A percentile compares a stretch with the other conserved stretches of the same genome.
These are phyloP conservation scores for Fusarium brachygibbosum DNA, from an alignment of 2,329 filamentous ascomycete genomes.

Conservation along the genomic window DNA sequence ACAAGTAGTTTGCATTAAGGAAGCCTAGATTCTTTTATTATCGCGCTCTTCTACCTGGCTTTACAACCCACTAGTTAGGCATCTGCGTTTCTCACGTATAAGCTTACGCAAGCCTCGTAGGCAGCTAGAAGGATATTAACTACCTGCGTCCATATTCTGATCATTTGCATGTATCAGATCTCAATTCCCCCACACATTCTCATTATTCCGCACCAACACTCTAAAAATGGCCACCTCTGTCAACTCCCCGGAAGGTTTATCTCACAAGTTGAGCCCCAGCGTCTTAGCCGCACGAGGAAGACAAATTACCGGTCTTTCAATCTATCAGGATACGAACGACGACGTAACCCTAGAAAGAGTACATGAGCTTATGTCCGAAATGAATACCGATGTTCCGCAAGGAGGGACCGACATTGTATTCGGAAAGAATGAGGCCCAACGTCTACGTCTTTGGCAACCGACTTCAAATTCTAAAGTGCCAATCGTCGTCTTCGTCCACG, in stretches of 20 bases:
- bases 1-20: too few species aligned
- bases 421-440: background rate
- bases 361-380: background rate
- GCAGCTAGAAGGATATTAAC: background rate
- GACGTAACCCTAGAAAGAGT: conserved; percentile 1
- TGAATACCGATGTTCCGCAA: conserved; percentile 1
- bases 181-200: background rate
- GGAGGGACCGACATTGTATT: background rate
- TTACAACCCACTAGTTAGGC: background rate
- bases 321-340: conserved; percentile 2
- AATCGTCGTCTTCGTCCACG: conserved; percentile 5
- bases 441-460: conserved; percentile 7
- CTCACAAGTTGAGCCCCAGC: background rate
- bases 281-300: background rate
- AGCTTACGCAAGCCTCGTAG: background rate
- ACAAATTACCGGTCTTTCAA: background rate
- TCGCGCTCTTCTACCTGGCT: background rate
- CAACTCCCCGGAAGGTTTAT: accelerated
- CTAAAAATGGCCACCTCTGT: background rate
- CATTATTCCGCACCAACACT: accelerated
- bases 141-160: accelerated
- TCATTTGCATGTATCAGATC: accelerated
- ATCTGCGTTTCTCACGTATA: background rate
- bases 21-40: too few species aligned
- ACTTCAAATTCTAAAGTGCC: background rate